phyloP scores from a whole-genome alignment of 192 early-diverging fungal species.

The Podila verticillata region DNA sequence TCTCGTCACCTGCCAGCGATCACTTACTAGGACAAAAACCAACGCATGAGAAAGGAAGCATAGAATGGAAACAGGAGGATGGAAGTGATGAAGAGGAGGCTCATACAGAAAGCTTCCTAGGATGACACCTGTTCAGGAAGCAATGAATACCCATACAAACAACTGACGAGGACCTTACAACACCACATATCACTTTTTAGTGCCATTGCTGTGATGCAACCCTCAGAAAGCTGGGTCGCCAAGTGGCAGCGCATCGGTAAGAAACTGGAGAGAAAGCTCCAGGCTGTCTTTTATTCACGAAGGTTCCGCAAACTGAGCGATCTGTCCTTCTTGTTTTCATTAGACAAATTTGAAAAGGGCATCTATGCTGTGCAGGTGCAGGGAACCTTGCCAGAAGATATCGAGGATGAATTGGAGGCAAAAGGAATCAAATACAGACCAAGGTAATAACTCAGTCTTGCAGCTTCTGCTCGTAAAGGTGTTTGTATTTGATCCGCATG shows the following conservation, averaged over 20 bases:
- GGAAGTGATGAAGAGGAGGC: too few relatives aligned
- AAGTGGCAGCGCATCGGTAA: slow-evolving; percentile 76
- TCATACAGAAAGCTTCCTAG: too few relatives aligned
- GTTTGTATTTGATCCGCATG: background rate
- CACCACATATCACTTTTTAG: slow-evolving; percentile 36
- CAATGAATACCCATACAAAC: background rate
- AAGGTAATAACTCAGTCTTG: slow-evolving; percentile 55
- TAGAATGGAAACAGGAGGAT: too few relatives aligned
- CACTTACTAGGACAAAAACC: too few relatives aligned
- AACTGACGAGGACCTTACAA: background rate
- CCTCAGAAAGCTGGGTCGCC: slow-evolving; percentile 79
- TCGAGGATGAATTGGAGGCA: slow-evolving; percentile 75
- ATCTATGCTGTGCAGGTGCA: slow-evolving; percentile 81
- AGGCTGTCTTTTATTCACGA: background rate
- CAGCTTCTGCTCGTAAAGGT: background rate
- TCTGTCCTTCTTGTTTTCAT: background rate
- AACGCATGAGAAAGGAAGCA: too few relatives aligned
- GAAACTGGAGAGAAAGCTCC: background rate
- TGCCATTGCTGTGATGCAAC: slow-evolving; percentile 77
- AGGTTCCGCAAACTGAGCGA: background rate
- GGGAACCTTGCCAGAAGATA: slow-evolving; percentile 78
- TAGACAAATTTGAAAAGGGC: slow-evolving; percentile 72
- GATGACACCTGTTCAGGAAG: background rate
- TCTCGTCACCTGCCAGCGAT: too few relatives aligned
- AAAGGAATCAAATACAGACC: slow-evolving; percentile 75